Conservation (phyloP, 306 rosid species). For the Lagenaria siceraria region DNA sequence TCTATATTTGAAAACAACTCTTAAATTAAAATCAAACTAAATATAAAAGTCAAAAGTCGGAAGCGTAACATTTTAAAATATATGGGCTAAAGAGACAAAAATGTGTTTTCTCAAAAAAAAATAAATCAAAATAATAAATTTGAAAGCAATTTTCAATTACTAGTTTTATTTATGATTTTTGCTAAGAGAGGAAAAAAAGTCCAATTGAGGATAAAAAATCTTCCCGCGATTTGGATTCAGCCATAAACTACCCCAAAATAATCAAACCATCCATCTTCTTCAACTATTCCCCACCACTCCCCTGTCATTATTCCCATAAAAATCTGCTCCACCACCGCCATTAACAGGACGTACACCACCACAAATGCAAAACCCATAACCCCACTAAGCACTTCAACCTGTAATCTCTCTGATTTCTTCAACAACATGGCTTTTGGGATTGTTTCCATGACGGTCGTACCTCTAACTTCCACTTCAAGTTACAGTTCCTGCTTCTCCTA, state of each 20-base stretch:
- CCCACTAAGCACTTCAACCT: background rate
- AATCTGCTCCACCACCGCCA: background rate
- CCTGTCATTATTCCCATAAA: background rate
- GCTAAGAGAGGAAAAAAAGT: background rate
- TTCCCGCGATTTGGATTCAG: background rate
- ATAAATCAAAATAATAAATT: too few species aligned
- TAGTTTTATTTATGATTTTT: too few species aligned
- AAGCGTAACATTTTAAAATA: too few species aligned
- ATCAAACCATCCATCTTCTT: background rate
- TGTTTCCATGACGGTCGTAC: background rate
- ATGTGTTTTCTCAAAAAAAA: too few species aligned
- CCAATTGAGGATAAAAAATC: background rate
- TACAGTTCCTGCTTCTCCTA: background rate
- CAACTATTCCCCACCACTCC: background rate
- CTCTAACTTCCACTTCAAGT: slow-evolving; percentile 8
- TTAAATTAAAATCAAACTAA: too few species aligned
- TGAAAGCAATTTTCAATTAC: too few species aligned
- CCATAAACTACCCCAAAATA: background rate
- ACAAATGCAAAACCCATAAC: background rate
- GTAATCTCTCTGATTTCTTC: background rate
- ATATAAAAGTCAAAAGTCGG: too few species aligned
- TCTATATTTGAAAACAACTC: too few species aligned
- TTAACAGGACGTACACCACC: background rate
- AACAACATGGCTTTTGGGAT: slow-evolving; percentile 17
- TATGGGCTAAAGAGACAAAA: too few species aligned